These are phyloP conservation scores for Ceratobasidium sp. DNA, from an alignment of 1,284 basidiomycete genomes.

Conservation along the genomic window DNA sequence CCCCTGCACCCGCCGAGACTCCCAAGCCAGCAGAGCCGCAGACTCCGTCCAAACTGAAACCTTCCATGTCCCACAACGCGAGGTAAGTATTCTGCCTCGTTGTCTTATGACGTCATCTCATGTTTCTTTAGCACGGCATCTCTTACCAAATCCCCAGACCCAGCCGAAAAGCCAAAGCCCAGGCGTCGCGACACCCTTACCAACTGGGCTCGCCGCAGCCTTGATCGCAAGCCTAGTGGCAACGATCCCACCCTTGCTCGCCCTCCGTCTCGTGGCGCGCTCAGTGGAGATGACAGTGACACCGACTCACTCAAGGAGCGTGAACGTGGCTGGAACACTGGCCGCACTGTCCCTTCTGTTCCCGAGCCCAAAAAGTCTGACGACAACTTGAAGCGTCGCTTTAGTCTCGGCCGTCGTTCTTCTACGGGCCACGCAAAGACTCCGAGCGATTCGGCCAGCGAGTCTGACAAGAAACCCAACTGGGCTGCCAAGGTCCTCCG, in stretches of 20 bases:
- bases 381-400: constrained; percentile 41
- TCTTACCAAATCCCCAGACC: constrained; percentile 21
- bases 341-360: constrained; percentile 14
- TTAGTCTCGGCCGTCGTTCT: constrained; percentile 31
- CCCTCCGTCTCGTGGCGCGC: constrained; percentile 21
- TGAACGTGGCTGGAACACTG: constrained; percentile 36
- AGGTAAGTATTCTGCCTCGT: constrained; percentile 39
- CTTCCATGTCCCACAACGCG: constrained; percentile 25
- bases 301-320: constrained; percentile 29
- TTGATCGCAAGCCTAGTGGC: constrained; percentile 26
- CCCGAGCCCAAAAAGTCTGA: constrained; percentile 34
- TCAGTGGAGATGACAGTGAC: constrained; percentile 33
- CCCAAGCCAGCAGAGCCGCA: constrained; percentile 19
- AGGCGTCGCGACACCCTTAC: constrained; percentile 36
- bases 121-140: constrained; percentile 27
- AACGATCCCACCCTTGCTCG: background rate
- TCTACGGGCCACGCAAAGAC: constrained; percentile 26
- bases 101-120: constrained; percentile 31
- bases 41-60: constrained; percentile 26
- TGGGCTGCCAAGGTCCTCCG: constrained; percentile 34
- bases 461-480: constrained; percentile 38
- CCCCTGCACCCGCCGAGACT: constrained; percentile 11
- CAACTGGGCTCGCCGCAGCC: constrained; percentile 32
- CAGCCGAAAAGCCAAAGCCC: constrained; percentile 34
- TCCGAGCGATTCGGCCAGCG: constrained; percentile 16